A percentile compares a stretch with the other conserved stretches of the same genome.
These are phyloP conservation scores for Babesia gibsoni DNA, from an alignment of 169 alveolate genomes.

Conservation along the genomic window DNA sequence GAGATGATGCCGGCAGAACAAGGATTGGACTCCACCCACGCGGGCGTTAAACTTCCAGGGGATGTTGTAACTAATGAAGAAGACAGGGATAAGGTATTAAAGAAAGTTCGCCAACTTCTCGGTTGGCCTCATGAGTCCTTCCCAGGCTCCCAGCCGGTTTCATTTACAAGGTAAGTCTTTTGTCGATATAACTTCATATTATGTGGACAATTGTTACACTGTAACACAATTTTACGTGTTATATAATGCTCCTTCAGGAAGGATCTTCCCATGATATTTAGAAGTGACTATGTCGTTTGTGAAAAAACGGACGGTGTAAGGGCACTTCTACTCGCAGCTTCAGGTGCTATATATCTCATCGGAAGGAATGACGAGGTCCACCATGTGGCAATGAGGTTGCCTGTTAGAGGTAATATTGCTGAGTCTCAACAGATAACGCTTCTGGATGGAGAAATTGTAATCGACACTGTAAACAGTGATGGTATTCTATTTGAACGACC, in stretches of 20 bases:
- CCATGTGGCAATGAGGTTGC: slow-evolving; percentile 75
- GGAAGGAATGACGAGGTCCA: slow-evolving; percentile 83
- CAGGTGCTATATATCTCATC: slow-evolving; percentile 79
- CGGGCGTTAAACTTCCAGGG: slow-evolving; percentile 46
- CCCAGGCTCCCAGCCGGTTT: slow-evolving; percentile 89
- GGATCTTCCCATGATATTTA: slow-evolving; percentile 58
- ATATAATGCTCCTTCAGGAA: slow-evolving; percentile 6
- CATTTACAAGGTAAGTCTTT: slow-evolving; percentile 69
- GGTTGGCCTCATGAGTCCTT: slow-evolving; percentile 84
- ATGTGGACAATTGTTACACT: slow-evolving; percentile 11
- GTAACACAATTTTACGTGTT: neutral
- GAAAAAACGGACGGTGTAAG: slow-evolving; percentile 89
- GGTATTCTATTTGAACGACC: slow-evolving; percentile 10
- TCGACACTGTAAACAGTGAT: slow-evolving; percentile 47
- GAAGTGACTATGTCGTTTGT: slow-evolving; percentile 85
- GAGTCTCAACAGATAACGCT: slow-evolving; percentile 82
- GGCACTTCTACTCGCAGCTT: slow-evolving; percentile 82
- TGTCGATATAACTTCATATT: slow-evolving; percentile 8
- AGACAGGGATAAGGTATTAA: slow-evolving; percentile 50
- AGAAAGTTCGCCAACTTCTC: slow-evolving; percentile 69
- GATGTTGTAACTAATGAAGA: slow-evolving; percentile 29
- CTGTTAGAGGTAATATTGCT: slow-evolving; percentile 69
- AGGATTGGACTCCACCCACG: too few species aligned
- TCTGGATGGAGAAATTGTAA: slow-evolving; percentile 87
- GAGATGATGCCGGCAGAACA: too few species aligned